Conservation (phyloP, 1,284 basidiomycete genomes). For the Takashimella koratensis region DNA sequence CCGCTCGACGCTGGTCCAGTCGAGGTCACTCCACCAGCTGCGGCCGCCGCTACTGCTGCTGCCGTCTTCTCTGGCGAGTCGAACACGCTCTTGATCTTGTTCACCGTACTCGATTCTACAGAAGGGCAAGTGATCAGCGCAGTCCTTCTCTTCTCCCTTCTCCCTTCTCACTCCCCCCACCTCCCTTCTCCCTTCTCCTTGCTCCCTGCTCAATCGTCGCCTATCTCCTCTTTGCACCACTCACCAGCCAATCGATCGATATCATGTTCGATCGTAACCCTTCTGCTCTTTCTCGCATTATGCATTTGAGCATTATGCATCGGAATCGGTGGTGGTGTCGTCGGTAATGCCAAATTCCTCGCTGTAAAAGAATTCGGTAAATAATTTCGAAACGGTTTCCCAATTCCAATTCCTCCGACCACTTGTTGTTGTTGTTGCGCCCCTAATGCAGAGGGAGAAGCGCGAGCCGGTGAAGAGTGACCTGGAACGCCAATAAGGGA, state of each 20-base stretch:
- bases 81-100: slow-evolving; percentile 10
- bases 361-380: slow-evolving; percentile 36
- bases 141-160: too few relatives aligned
- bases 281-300: slow-evolving; percentile 31
- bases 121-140: too few relatives aligned
- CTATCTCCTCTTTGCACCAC: too few relatives aligned
- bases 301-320: slow-evolving; percentile 36
- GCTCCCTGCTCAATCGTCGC: too few relatives aligned
- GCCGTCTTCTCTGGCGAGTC: slow-evolving; percentile 5
- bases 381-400: slow-evolving; percentile 2
- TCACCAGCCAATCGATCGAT: slow-evolving; percentile 41
- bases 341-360: slow-evolving; percentile 33
- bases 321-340: slow-evolving; percentile 35
- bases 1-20: background rate
- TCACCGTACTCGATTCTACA: slow-evolving; percentile 4
- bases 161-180: too few relatives aligned
- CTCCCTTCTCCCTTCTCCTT: too few relatives aligned
- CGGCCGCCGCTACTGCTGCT: background rate
- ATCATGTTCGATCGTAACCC: slow-evolving; percentile 48
- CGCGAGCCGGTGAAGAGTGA: background rate
- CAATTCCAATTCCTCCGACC: background rate
- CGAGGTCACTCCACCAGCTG: too few relatives aligned
- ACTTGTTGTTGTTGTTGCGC: background rate
- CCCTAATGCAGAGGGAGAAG: background rate
- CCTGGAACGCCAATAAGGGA: background rate